Evolutionary conservation across 75 land plant genomes (phyloP).

Genomic region (Picea glauca): DNA sequence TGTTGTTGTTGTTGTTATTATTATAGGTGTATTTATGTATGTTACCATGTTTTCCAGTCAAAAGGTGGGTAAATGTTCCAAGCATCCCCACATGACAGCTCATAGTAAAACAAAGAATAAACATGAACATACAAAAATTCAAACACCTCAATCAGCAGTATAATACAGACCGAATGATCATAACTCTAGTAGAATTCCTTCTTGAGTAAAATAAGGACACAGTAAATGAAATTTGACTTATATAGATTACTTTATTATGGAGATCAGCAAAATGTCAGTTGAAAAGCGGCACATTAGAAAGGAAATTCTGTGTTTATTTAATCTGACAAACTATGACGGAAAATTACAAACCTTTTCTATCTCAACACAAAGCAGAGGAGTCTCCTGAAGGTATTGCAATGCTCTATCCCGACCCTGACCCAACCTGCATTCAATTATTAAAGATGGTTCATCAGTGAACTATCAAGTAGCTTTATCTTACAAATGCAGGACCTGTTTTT

Average conservation of each 20-base stretch:
- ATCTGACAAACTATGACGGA: not conserved
- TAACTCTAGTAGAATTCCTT: not conserved
- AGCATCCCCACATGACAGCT: no score
- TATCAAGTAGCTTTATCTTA: not conserved
- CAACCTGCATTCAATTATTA: slow-evolving; percentile 14
- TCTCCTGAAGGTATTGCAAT: slow-evolving; percentile 34
- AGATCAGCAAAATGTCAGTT: not conserved
- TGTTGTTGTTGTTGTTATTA: no score
- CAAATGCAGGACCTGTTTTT: not conserved
- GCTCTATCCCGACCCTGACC: slow-evolving; percentile 45
- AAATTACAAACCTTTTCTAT: slow-evolving; percentile 29
- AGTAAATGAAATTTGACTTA: not conserved
- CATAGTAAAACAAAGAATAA: no score
- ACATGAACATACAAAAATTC: no score
- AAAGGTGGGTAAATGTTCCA: no score
- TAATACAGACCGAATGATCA: not conserved
- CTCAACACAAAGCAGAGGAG: slow-evolving; percentile 21
- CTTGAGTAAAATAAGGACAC: not conserved
- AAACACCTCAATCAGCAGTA: not conserved
- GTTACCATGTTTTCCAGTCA: no score
- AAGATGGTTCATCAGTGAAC: not conserved
- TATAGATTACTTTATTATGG: no score
- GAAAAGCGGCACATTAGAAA: not conserved
- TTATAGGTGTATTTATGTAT: no score
- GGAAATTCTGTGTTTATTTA: not conserved